Evolutionary conservation across 352 stramenopile genomes (phyloP).

Genomic region (Phytophthora fragariae): DNA sequence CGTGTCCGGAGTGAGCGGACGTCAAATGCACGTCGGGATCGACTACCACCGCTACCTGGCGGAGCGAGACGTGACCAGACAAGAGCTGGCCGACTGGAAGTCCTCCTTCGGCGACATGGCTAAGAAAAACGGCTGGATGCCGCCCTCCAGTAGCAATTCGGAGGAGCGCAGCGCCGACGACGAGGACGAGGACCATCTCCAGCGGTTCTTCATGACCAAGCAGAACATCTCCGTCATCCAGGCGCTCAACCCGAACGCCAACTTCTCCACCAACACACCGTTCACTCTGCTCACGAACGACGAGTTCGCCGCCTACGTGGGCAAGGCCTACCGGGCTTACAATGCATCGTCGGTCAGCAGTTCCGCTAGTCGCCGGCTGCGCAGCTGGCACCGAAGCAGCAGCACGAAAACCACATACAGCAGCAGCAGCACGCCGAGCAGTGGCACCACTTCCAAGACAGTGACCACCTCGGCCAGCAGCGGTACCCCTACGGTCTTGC

Average conservation of each 20-base stretch:
- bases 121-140: constrained; percentile 45
- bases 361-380: constrained; percentile 24
- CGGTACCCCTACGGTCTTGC: constrained; percentile 9
- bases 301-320: constrained; percentile 56
- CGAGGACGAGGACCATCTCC: constrained; percentile 47
- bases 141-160: constrained; percentile 22
- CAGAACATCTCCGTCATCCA: constrained; percentile 43
- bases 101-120: constrained; percentile 37
- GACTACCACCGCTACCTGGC: constrained; percentile 52
- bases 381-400: constrained; percentile 35
- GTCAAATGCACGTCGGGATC: constrained; percentile 48
- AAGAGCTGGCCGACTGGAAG: constrained; percentile 47
- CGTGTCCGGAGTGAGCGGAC: constrained; percentile 19
- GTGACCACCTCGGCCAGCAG: constrained; percentile 27
- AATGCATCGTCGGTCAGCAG: constrained; percentile 25
- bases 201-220: constrained; percentile 64
- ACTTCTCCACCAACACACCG: constrained; percentile 59
- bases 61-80: constrained; percentile 36
- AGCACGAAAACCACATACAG: constrained; percentile 35
- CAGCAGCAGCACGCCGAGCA: constrained; percentile 13
- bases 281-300: constrained; percentile 67
- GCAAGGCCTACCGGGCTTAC: constrained; percentile 31
- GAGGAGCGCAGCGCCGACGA: constrained; percentile 42
- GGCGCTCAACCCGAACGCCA: constrained; percentile 48
- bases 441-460: constrained; percentile 17